Conservation (phyloP, 176 grass and related monocot species). For the Panicum miliaceum region DNA sequence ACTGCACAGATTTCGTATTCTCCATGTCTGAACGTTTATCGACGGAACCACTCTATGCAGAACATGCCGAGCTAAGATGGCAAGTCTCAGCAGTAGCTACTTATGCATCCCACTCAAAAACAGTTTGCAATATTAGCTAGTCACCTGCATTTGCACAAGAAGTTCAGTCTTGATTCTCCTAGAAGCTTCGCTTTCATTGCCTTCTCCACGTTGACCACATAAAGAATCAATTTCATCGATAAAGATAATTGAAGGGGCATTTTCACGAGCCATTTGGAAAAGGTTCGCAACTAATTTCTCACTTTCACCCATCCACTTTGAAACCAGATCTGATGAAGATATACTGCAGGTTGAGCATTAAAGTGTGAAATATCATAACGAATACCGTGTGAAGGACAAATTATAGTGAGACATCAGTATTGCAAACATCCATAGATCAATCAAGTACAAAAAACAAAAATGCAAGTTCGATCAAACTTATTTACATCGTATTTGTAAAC, state of each 20-base stretch:
- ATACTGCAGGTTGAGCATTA: slow-evolving; percentile 65
- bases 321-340: slow-evolving; percentile 99
- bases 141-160: slow-evolving; percentile 98
- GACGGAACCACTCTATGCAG: slow-evolving; percentile 7
- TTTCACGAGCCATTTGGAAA: slow-evolving; percentile 98
- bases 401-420: neutral
- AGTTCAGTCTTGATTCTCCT: slow-evolving; percentile 99
- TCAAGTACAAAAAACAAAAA: neutral
- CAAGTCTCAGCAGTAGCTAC: neutral
- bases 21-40: neutral
- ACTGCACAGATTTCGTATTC: neutral
- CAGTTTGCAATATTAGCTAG: slow-evolving; percentile 15
- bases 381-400: neutral
- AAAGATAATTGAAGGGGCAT: slow-evolving; percentile 94
- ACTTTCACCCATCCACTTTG: slow-evolving; percentile 99
- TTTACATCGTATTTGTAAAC: neutral
- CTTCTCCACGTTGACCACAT: slow-evolving; percentile 92
- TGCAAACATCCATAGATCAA: neutral
- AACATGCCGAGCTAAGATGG: neutral
- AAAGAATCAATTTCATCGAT: slow-evolving; percentile 99
- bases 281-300: slow-evolving; percentile 96
- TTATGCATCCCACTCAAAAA: slow-evolving; percentile 8
- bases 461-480: neutral
- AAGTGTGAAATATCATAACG: slow-evolving; percentile 24
- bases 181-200: slow-evolving; percentile 98